Percentiles rank a stretch among this genome's conserved stretches.
Evolutionary conservation across 2,329 filamentous ascomycete genomes (phyloP).

Genomic region (Dryadomyces quercus-mongolicae): DNA sequence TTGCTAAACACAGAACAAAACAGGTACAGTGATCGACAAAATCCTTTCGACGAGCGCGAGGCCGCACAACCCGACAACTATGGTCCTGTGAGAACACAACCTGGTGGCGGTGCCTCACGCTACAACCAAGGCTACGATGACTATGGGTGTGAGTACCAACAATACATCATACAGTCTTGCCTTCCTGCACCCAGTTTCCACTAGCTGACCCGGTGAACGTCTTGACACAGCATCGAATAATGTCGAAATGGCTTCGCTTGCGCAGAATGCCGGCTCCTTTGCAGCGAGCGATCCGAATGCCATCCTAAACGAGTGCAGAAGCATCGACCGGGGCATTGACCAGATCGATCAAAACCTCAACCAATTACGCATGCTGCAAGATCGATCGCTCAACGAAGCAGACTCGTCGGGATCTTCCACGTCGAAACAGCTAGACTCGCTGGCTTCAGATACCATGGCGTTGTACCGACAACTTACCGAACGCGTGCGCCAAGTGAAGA

Average conservation of each 20-base stretch:
- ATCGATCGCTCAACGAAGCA: conserved; percentile 60
- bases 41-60: conserved; percentile 48
- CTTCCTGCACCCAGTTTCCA: neutral
- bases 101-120: conserved; percentile 13
- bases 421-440: conserved; percentile 57
- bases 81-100: conserved; percentile 17
- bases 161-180: neutral
- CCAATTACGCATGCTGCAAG: conserved; percentile 59
- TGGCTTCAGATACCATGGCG: conserved; percentile 71
- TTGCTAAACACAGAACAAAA: conserved; percentile 2
- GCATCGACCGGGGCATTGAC: conserved; percentile 67
- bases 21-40: conserved; percentile 42
- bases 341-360: conserved; percentile 61
- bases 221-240: conserved; percentile 28
- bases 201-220: neutral
- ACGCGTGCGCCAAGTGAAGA: conserved; percentile 73
- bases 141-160: conserved; percentile 20
- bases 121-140: conserved; percentile 22
- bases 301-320: conserved; percentile 74
- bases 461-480: conserved; percentile 69
- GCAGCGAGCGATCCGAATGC: conserved; percentile 50
- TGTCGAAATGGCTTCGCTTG: conserved; percentile 61
- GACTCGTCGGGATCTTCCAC: conserved; percentile 55
- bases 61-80: conserved; percentile 24
- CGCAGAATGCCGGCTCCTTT: conserved; percentile 36